Conservation (phyloP, 495 filamentous ascomycete species). For the Lasiosphaeria miniovina region DNA sequence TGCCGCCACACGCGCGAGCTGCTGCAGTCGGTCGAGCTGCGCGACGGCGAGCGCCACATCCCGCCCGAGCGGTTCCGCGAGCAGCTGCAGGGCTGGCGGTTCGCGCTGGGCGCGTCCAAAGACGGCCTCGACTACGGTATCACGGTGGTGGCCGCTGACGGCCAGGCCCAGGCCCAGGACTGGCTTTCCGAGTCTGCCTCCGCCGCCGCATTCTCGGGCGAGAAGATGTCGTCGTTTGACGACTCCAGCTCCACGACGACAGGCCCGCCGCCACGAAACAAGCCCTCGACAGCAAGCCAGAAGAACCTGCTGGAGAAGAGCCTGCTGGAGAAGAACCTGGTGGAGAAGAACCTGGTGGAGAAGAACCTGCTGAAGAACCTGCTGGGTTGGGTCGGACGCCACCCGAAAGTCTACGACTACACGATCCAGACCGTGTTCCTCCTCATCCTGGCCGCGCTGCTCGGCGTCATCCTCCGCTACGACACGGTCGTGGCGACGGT, state of each 20-base stretch:
- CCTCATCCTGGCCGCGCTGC: not conserved
- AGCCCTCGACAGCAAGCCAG: not conserved
- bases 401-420: not conserved
- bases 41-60: not conserved
- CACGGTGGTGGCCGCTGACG: not conserved
- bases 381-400: not conserved
- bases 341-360: too few relatives aligned
- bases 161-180: not conserved
- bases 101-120: not conserved
- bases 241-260: not conserved
- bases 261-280: not conserved
- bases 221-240: not conserved
- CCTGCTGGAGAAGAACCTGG: too few relatives aligned
- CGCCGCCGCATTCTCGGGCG: not conserved
- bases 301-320: too few relatives aligned
- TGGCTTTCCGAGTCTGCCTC: not conserved
- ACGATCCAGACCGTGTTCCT: not conserved
- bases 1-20: not conserved
- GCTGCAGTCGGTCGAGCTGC: not conserved
- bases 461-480: conserved; percentile 1
- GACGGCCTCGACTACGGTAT: not conserved
- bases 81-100: not conserved
- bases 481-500: not conserved
- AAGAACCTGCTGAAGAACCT: too few relatives aligned
- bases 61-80: not conserved